A percentile compares a stretch with the other conserved stretches of the same genome.
phyloP scores from a whole-genome alignment of 2,329 filamentous ascomycete species.

The Scopulariopsis brevicaulis region DNA sequence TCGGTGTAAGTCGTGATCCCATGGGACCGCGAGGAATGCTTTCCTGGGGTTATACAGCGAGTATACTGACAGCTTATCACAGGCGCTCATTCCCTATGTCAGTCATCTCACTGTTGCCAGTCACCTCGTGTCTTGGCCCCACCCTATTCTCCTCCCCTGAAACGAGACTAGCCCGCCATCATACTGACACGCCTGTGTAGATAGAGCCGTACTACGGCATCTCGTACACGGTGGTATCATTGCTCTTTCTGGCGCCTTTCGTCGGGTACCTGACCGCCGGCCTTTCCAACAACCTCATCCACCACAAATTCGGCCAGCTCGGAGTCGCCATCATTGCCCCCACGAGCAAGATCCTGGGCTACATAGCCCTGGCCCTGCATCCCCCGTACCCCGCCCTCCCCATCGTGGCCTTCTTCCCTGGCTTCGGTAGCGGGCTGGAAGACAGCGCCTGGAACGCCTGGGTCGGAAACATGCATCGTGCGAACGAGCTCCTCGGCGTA shows the following conservation, averaged over 20 bases:
- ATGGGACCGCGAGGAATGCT: slow-evolving; percentile 9
- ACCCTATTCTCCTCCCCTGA: background rate
- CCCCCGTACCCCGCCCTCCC: slow-evolving; percentile 59
- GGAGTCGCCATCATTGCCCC: slow-evolving; percentile 59
- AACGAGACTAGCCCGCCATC: background rate
- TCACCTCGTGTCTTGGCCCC: background rate
- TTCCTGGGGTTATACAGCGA: slow-evolving; percentile 16
- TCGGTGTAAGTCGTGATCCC: slow-evolving; percentile 35
- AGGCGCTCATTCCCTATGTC: background rate
- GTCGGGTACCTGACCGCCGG: slow-evolving; percentile 53
- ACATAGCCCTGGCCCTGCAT: slow-evolving; percentile 53
- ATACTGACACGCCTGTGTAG: slow-evolving; percentile 30
- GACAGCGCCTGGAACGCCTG: slow-evolving; percentile 50
- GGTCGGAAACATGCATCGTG: slow-evolving; percentile 58
- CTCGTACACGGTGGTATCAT: slow-evolving; percentile 50
- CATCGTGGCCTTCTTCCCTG: slow-evolving; percentile 51
- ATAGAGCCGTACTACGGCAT: slow-evolving; percentile 41
- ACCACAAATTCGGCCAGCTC: slow-evolving; percentile 54
- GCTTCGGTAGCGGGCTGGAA: slow-evolving; percentile 60
- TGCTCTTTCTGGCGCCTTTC: slow-evolving; percentile 57
- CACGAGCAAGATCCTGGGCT: slow-evolving; percentile 51
- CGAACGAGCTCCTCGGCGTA: slow-evolving; percentile 65
- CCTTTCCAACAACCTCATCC: slow-evolving; percentile 52
- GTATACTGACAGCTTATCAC: background rate
- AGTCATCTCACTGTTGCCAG: background rate